Percentiles rank a stretch among this genome's conserved stretches.
These are phyloP conservation scores for Vitis amurensis DNA, from an alignment of 164 flowering plant genomes.

Conservation along the genomic window DNA sequence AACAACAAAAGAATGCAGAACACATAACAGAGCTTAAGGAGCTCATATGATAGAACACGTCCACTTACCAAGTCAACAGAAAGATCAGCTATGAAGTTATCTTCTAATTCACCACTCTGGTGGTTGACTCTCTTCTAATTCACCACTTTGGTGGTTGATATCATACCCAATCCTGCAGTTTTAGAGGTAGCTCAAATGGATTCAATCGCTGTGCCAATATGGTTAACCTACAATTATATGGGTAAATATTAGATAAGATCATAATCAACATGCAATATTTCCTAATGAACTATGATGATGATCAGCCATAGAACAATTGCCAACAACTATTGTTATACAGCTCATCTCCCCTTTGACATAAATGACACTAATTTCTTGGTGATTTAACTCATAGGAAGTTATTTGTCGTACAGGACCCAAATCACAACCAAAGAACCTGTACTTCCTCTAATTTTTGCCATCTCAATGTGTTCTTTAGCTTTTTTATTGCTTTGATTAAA, in stretches of 20 bases:
- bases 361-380: too few species aligned
- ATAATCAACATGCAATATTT: neutral
- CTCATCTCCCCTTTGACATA: too few species aligned
- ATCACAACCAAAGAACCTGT: too few species aligned
- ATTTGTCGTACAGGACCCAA: too few species aligned
- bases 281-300: neutral
- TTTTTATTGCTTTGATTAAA: too few species aligned
- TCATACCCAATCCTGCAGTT: slow-evolving; percentile 97
- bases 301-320: too few species aligned
- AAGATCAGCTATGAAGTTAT: slow-evolving; percentile 93
- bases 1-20: neutral
- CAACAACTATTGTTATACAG: too few species aligned
- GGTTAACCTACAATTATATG: slow-evolving; percentile 74
- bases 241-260: neutral
- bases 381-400: too few species aligned
- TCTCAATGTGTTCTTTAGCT: too few species aligned
- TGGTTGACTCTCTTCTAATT: slow-evolving; percentile 56
- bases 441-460: too few species aligned
- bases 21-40: slow-evolving; percentile 1
- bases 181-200: slow-evolving; percentile 92
- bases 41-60: slow-evolving; percentile 46
- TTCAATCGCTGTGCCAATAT: slow-evolving; percentile 90
- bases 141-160: slow-evolving; percentile 22
- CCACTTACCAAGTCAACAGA: slow-evolving; percentile 96
- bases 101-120: slow-evolving; percentile 96